Percentiles rank a stretch among this genome's conserved stretches.
These are phyloP conservation scores for Pyrenophora seminiperda DNA, from an alignment of 2,329 filamentous ascomycete genomes.

Conservation along the genomic window DNA sequence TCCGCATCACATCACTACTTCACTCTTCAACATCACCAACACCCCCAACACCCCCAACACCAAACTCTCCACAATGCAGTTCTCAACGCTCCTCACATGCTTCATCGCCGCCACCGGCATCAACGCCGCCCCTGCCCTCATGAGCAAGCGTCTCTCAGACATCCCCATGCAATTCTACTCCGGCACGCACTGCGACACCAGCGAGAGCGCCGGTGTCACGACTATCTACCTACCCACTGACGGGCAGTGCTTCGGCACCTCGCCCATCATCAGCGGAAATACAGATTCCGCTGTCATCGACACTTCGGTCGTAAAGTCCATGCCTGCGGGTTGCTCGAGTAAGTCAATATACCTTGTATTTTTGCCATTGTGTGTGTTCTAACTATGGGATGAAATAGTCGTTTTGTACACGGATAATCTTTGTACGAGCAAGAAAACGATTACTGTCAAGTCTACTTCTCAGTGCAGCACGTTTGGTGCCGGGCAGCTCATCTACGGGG, in stretches of 20 bases:
- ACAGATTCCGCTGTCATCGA: constrained; percentile 14
- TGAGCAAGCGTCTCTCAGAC: constrained; percentile 13
- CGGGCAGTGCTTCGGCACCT: constrained; percentile 19
- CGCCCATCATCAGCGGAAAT: constrained; percentile 21
- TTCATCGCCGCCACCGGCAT: constrained; percentile 17
- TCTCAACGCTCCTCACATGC: constrained; percentile 9
- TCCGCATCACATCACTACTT: neutral
- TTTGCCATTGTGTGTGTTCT: neutral
- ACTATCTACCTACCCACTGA: constrained; percentile 22
- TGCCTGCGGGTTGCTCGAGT: constrained; percentile 21
- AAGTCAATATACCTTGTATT: constrained; percentile 3
- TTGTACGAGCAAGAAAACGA: constrained; percentile 9
- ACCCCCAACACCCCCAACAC: too few species aligned
- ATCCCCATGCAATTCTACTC: constrained; percentile 22
- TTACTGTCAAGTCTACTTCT: constrained; percentile 5
- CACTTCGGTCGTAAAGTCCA: neutral
- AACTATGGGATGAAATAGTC: constrained; percentile 1
- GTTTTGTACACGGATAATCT: constrained; percentile 9
- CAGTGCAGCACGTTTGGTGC: constrained; percentile 19
- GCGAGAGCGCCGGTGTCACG: constrained; percentile 7
- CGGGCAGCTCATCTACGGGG: constrained; percentile 13
- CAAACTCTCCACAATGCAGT: constrained; percentile 12
- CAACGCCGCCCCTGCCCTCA: constrained; percentile 16
- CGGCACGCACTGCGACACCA: constrained; percentile 16
- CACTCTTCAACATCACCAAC: neutral